Evolutionary conservation across 208 protist genomes (phyloP).

Genomic region (Leishmania arabica): DNA sequence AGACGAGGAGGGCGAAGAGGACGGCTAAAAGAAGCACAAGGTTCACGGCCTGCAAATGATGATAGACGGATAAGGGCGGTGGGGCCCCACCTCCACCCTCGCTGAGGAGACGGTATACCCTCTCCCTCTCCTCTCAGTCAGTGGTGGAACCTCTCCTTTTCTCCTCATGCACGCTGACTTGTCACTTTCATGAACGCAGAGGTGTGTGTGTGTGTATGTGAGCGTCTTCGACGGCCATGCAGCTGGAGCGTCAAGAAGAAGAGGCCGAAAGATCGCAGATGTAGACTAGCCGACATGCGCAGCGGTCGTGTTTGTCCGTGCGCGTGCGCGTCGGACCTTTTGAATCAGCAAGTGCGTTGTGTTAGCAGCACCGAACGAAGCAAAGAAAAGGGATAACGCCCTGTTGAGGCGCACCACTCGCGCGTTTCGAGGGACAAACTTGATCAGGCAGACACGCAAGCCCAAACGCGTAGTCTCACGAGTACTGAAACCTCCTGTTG

Average conservation of each 20-base stretch:
- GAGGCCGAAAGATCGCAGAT: not conserved
- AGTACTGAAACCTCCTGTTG: not conserved
- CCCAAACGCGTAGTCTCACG: not conserved
- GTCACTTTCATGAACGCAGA: not conserved
- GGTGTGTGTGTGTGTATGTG: not conserved
- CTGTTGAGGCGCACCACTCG: not conserved
- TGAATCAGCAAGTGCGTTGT: not conserved
- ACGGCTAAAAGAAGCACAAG: not conserved
- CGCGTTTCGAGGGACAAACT: too few relatives aligned
- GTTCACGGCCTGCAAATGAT: too few relatives aligned
- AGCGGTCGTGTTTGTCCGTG: not conserved
- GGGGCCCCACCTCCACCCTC: not conserved
- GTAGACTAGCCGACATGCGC: not conserved
- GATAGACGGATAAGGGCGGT: not conserved
- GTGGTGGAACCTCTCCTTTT: not conserved
- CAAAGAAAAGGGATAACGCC: not conserved
- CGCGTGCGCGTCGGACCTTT: not conserved
- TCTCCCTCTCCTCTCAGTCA: not conserved
- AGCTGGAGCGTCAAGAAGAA: not conserved
- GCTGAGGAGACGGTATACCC: not conserved
- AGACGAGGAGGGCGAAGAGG: constrained; percentile 39
- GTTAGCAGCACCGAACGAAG: not conserved
- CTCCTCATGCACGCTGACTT: not conserved
- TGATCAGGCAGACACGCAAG: not conserved
- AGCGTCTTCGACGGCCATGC: not conserved